These are phyloP conservation scores for Talinum fruticosum DNA, from an alignment of 148 eudicot species.

Conservation along the genomic window DNA sequence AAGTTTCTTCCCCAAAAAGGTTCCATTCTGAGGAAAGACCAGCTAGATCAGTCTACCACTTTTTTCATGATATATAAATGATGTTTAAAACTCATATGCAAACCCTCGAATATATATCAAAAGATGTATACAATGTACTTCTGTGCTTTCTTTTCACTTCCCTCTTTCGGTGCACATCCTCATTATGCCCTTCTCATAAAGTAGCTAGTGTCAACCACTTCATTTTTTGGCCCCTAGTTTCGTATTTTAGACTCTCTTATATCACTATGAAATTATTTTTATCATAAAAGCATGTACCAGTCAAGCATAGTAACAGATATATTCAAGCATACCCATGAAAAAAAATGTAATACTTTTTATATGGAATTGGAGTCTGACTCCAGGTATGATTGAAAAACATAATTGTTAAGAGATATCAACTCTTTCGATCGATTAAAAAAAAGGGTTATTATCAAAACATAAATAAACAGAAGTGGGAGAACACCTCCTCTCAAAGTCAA, in stretches of 20 bases:
- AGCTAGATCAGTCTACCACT: background rate
- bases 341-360: too few species aligned
- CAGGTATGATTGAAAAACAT: too few species aligned
- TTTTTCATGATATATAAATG: background rate
- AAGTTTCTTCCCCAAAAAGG: background rate
- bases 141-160: conserved; percentile 25
- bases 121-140: conserved; percentile 28
- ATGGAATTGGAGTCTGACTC: too few species aligned
- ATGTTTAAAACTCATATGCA: conserved; percentile 7
- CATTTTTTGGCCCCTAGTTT: background rate
- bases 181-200: conserved; percentile 28
- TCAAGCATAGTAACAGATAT: too few species aligned
- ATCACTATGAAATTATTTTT: background rate
- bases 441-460: too few species aligned
- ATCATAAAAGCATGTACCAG: background rate
- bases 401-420: too few species aligned
- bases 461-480: background rate
- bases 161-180: conserved; percentile 40
- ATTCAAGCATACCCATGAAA: too few species aligned
- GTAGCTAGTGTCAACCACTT: conserved; percentile 1
- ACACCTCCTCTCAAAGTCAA: too few species aligned
- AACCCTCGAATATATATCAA: background rate
- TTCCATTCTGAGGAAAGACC: background rate
- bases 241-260: background rate
- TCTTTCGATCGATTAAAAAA: too few species aligned